Evolutionary conservation across 495 filamentous ascomycete genomes (phyloP).

Genomic region (Aspergillus steynii): DNA sequence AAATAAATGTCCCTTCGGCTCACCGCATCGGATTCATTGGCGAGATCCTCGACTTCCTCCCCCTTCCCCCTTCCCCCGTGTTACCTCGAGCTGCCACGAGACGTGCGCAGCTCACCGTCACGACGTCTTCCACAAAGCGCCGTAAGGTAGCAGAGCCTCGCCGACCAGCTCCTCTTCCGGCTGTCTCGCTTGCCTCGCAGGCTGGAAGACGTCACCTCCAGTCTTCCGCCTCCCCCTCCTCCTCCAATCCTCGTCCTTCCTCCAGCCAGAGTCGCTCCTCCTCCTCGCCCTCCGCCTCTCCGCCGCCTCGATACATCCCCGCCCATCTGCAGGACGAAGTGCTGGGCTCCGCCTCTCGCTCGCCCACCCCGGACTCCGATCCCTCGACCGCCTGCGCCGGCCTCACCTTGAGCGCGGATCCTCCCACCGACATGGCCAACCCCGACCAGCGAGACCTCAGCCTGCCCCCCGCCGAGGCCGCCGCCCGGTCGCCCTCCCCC

Average conservation of each 20-base stretch:
- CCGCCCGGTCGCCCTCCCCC: constrained; percentile 50
- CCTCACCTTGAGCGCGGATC: constrained; percentile 65
- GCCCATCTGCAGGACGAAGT: constrained; percentile 64
- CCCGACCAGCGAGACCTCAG: constrained; percentile 34
- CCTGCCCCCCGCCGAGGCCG: constrained; percentile 23
- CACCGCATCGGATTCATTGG: constrained; percentile 5
- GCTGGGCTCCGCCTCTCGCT: constrained; percentile 47
- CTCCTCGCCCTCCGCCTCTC: constrained; percentile 16
- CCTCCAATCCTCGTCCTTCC: constrained; percentile 19
- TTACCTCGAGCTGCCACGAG: constrained; percentile 49
- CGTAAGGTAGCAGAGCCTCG: constrained; percentile 70
- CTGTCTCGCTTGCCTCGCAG: constrained; percentile 35
- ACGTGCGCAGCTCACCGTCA: constrained; percentile 73
- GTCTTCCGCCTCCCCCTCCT: constrained; percentile 24
- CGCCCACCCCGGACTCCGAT: constrained; percentile 53
- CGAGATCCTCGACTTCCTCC: neutral
- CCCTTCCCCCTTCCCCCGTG: constrained; percentile 18
- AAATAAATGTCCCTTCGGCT: neutral
- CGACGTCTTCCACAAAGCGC: constrained; percentile 90
- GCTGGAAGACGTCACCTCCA: constrained; percentile 46
- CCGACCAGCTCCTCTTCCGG: constrained; percentile 32
- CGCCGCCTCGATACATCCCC: constrained; percentile 56
- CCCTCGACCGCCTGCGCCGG: constrained; percentile 73
- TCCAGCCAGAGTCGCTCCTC: constrained; percentile 38
- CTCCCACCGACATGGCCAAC: constrained; percentile 51